Percentiles rank a stretch among this genome's conserved stretches.
Conservation (phyloP, 192 early-diverging fungal genomes). For the Rhizoclosmatium sp. region DNA sequence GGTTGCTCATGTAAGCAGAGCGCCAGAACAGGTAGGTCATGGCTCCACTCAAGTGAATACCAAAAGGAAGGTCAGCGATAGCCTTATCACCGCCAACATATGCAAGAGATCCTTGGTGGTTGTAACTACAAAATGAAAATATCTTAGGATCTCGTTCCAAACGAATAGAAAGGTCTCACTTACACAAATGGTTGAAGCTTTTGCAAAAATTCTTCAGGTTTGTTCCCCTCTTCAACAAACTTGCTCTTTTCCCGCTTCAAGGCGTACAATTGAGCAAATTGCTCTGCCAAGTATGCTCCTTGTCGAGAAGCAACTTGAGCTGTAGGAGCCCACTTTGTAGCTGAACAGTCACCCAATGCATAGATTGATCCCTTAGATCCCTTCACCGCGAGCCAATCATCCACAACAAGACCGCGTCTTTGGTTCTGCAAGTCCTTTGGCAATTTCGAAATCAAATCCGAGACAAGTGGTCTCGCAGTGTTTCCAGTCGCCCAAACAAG, state of each 20-base stretch:
- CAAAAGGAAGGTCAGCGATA: conserved; percentile 87
- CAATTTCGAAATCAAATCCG: conserved; percentile 70
- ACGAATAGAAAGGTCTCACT: background rate
- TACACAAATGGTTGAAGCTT: conserved; percentile 35
- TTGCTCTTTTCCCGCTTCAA: conserved; percentile 31
- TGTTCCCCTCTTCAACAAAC: background rate
- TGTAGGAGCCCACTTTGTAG: conserved; percentile 79
- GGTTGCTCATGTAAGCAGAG: conserved; percentile 61
- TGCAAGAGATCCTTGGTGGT: conserved; percentile 85
- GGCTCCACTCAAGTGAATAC: conserved; percentile 55
- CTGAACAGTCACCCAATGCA: conserved; percentile 77
- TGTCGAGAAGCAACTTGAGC: conserved; percentile 90
- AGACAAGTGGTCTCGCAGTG: conserved; percentile 70
- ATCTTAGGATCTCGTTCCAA: conserved; percentile 8
- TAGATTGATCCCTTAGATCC: conserved; percentile 67
- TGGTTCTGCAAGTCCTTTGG: conserved; percentile 65
- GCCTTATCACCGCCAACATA: conserved; percentile 95
- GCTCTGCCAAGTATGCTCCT: conserved; percentile 81
- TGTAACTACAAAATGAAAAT: conserved; percentile 63
- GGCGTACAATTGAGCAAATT: conserved; percentile 68
- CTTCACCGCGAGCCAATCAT: conserved; percentile 74
- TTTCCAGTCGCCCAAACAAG: conserved; percentile 91
- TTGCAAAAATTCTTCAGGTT: conserved; percentile 16
- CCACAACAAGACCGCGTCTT: conserved; percentile 74
- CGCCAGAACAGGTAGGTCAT: conserved; percentile 64